phyloP scores from a whole-genome alignment of 2,329 filamentous ascomycete genomes.

The Phoma sp. region DNA sequence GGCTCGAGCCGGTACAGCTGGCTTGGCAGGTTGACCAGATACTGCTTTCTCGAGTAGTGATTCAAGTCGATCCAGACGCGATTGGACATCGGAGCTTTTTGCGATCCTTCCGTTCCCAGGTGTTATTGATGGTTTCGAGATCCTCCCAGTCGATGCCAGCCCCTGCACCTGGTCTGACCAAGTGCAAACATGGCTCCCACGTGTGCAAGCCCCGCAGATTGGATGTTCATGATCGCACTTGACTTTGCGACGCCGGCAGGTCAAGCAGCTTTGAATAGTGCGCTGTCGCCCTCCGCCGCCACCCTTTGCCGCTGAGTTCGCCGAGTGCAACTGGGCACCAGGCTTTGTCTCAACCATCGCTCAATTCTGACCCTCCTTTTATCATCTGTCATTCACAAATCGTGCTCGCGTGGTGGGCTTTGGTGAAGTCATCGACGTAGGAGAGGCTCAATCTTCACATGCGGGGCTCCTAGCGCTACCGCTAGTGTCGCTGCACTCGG shows the following conservation, averaged over 20 bases:
- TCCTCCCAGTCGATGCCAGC: slow-evolving; percentile 26
- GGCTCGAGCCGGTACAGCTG: slow-evolving; percentile 23
- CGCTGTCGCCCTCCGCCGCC: slow-evolving; percentile 42
- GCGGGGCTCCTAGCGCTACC: slow-evolving; percentile 12
- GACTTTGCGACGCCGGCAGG: slow-evolving; percentile 48
- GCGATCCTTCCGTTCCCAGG: slow-evolving; percentile 24
- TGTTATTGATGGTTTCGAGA: slow-evolving; percentile 32
- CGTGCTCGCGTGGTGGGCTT: neutral
- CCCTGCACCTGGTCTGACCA: slow-evolving; percentile 40
- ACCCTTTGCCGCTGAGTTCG: slow-evolving; percentile 31
- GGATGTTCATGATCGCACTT: slow-evolving; percentile 49
- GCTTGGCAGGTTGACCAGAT: slow-evolving; percentile 23
- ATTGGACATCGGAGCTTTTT: slow-evolving; percentile 43
- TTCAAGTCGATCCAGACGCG: slow-evolving; percentile 46
- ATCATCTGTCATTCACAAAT: slow-evolving; percentile 10
- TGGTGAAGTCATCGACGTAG: slow-evolving; percentile 3
- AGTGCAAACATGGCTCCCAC: slow-evolving; percentile 46
- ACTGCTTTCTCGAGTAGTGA: slow-evolving; percentile 44
- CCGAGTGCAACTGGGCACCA: slow-evolving; percentile 31
- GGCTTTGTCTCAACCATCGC: slow-evolving; percentile 36
- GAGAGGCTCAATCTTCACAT: slow-evolving; percentile 17
- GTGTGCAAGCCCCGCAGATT: slow-evolving; percentile 45
- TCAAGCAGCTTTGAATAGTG: slow-evolving; percentile 48
- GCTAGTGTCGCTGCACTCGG: slow-evolving; percentile 6
- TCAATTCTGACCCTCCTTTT: slow-evolving; percentile 15